These are phyloP conservation scores for Alternaria hordeiaustralica DNA, from an alignment of 2,329 filamentous ascomycete species.

Conservation along the genomic window DNA sequence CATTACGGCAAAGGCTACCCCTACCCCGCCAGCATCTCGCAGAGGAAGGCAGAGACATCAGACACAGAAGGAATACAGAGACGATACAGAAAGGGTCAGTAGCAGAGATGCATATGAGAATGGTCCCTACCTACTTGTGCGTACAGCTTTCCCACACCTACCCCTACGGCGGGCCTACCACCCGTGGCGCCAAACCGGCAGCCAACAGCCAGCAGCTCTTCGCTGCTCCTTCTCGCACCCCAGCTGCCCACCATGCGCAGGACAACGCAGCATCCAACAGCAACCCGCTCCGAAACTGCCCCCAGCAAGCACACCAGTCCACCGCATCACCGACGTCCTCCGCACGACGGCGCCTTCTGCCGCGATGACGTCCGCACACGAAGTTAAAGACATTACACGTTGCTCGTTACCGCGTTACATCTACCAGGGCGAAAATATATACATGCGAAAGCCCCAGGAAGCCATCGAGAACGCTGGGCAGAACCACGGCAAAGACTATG, in stretches of 20 bases:
- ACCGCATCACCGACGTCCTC: background rate
- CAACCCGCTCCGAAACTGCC: background rate
- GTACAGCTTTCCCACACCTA: background rate
- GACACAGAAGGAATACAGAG: constrained; percentile 6
- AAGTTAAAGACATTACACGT: constrained; percentile 13
- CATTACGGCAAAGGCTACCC: constrained; percentile 5
- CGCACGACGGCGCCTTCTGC: background rate
- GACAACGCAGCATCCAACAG: background rate
- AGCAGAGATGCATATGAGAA: constrained; percentile 12
- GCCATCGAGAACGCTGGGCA: background rate
- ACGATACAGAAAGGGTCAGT: constrained; percentile 17
- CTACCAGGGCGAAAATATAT: constrained; percentile 22
- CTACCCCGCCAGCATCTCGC: constrained; percentile 1
- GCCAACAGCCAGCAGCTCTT: background rate
- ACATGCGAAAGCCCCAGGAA: constrained; percentile 12
- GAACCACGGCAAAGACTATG: constrained; percentile 1
- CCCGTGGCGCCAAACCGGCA: constrained; percentile 2
- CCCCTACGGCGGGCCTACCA: background rate
- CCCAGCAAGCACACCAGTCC: background rate
- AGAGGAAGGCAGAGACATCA: constrained; percentile 8
- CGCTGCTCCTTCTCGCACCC: background rate
- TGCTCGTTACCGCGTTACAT: constrained; percentile 31
- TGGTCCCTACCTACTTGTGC: constrained; percentile 17
- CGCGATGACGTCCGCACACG: background rate
- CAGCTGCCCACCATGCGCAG: background rate